Base-by-base conservation (phyloP, 495 filamentous ascomycete genomes). In the Penicillium paxilli region DNA sequence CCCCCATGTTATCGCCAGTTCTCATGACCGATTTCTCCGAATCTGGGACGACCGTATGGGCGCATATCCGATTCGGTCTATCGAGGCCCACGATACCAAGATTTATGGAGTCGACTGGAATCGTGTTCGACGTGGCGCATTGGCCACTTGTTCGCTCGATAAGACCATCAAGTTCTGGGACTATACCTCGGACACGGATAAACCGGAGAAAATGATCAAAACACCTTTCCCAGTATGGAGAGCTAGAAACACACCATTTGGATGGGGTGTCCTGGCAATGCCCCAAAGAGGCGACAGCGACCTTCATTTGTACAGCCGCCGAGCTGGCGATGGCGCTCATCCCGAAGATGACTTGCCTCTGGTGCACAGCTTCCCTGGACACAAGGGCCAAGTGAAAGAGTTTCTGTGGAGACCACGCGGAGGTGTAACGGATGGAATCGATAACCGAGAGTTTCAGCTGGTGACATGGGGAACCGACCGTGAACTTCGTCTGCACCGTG, bases 71-170 rank as follows among this genome's bases (percentile, higher is more conserved):
- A 70, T 98, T 25, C 83, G 83, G 28, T 91, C 89, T 32, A 94
- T 97, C 41, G 82, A 85, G 61, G 93, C 93, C 0, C 93, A 98
- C 64, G 84, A 84, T n/a, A 96, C 92, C 10, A 96, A 96, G 66
- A 96, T 98, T 35, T 96, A 96, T 67, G 93, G 93, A 11, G 78
- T 98, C 19, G 93, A 96, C 70, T 98, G 93, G 93, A 92, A 94
- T 64, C 81, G 93, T 55, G 85, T 87, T 0, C 77, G 85, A 30
- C 63, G 84, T 6, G 84, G 83, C 8, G 84, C 83, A 24, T 66
- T 98, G 23, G 82, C 89, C 5, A 98, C 93, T 9, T 96, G 93
- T 68, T 94, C 92, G 3, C 69, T 96, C 45, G 93, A 98, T 64
- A 89, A 87, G 62, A 95, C 89, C 8, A 90, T 98, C 67, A 96